phyloP scores from a whole-genome alignment of 2,329 filamentous ascomycete genomes.

The Aspergillus spinulosporus region DNA sequence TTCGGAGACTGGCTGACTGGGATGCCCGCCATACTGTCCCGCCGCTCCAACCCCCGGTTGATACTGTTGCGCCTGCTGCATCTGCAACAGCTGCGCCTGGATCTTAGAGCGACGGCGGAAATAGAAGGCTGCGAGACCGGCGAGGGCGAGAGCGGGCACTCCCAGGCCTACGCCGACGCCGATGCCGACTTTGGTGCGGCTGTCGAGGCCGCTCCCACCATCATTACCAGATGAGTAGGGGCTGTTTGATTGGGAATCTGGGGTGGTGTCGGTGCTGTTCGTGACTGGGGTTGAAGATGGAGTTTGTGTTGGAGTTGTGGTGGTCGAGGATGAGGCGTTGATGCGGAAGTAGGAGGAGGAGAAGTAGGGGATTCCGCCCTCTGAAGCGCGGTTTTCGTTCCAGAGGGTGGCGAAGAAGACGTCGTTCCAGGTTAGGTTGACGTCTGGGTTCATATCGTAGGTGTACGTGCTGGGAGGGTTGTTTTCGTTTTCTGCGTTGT shows the following conservation, averaged over 20 bases:
- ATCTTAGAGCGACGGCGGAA: constrained; percentile 1
- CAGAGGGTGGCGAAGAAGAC: constrained; percentile 17
- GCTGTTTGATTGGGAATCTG: not conserved
- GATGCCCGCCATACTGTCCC: not conserved
- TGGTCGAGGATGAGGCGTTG: constrained; percentile 5
- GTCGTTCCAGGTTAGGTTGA: constrained; percentile 16
- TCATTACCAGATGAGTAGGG: not conserved
- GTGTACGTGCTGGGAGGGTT: constrained; percentile 3
- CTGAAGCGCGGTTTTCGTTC: constrained; percentile 11
- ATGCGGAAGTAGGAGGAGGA: constrained; percentile 15
- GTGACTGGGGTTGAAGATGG: not conserved
- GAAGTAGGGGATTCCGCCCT: constrained; percentile 11
- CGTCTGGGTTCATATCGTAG: constrained; percentile 14
- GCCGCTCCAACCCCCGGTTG: no score
- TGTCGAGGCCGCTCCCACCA: not conserved
- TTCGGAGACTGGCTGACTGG: not conserved
- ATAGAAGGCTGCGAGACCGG: constrained; percentile 10
- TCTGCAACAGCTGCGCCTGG: not conserved
- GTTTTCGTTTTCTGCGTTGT: constrained; percentile 1
- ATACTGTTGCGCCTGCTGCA: not conserved
- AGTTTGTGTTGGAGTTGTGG: constrained; percentile 1
- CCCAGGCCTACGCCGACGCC: constrained; percentile 15
- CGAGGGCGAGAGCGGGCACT: constrained; percentile 7
- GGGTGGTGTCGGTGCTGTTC: not conserved
- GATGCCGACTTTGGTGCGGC: constrained; percentile 12